Evolutionary conservation across 352 stramenopile species (phyloP), one percentile per base, ranked within the genome.

Genomic region (Pseudoperonospora humuli): DNA sequence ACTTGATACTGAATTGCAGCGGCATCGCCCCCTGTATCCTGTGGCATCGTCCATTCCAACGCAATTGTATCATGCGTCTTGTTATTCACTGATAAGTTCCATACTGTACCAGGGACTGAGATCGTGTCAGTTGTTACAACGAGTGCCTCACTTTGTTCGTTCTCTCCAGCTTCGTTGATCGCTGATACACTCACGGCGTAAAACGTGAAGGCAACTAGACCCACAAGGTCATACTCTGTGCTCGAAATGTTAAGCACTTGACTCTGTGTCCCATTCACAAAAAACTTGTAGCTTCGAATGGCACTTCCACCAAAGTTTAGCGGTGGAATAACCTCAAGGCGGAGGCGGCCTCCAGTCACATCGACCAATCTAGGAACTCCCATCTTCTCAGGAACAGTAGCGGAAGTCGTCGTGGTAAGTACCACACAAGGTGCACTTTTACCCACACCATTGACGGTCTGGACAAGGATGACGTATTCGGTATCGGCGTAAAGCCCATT

Each of bases 1-100:
- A 65, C 39, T 2, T 63, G 39, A 23, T 68, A 81, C n/a, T 6
- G 17, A 5, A 81, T 26, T 3, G 45, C 31, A 0, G 33, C 27
- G 13, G 23, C 26, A 39, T 50, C 39, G 27, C 72, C 72, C 7
- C 69, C 72, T 13, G 63, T 68, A 21, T 84, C 67, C 1, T 24
- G 7, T 9, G 71, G 71, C 7, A 48, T 7, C 11, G 21, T 24
- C 71, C 71, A 84, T 2, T 10, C 15, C 1, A 79, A 23, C 6
- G 29, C 34, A 21, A 81, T 50, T 7, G 9, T 32, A 9, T 75
- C 40, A 13, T 47, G 39, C 5, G 64, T 60, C 17, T 50, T 64
- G 0, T 35, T 39, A 4, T 41, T 8, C 10, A 67, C n/a, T 7
- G 5, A 9, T 1, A 70, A 18, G 11, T 23, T 17, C n/a, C 19